Percentiles rank a stretch among this genome's conserved stretches.
Conservation (phyloP, 345 rosid genomes). For the Abelmoschus esculentus region DNA sequence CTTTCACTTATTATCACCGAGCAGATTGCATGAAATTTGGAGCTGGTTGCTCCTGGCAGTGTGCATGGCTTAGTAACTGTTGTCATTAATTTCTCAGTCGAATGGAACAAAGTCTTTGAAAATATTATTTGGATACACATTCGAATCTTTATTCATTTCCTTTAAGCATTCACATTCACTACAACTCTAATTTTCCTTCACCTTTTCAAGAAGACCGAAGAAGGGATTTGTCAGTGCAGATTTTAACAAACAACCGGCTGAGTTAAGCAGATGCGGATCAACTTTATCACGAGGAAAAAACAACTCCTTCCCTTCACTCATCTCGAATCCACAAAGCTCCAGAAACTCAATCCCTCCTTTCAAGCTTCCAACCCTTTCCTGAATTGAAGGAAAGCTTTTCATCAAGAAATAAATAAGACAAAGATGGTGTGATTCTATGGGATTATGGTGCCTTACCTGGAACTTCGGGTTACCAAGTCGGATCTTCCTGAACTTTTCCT, state of each 20-base stretch:
- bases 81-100: too few species aligned
- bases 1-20: too few species aligned
- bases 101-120: too few species aligned
- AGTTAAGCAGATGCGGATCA: conserved; percentile 40
- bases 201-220: conserved; percentile 53
- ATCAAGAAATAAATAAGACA: neutral
- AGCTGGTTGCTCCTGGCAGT: too few species aligned
- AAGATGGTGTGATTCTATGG: neutral
- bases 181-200: neutral
- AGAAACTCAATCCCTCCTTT: conserved; percentile 62
- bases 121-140: neutral
- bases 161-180: neutral
- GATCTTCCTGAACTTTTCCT: conserved; percentile 67
- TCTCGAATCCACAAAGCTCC: conserved; percentile 78
- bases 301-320: conserved; percentile 42
- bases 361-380: conserved; percentile 59
- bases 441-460: conserved; percentile 27
- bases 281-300: conserved; percentile 36
- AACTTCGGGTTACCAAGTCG: conserved; percentile 52
- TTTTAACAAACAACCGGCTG: conserved; percentile 42
- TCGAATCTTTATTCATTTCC: neutral
- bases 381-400: neutral
- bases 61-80: too few species aligned
- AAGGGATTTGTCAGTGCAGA: conserved; percentile 68
- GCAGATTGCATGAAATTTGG: too few species aligned